A percentile compares a stretch with the other conserved stretches of the same genome.
Conservation (phyloP, 139 green algal species). For the Raphidocelis subcapitata region DNA sequence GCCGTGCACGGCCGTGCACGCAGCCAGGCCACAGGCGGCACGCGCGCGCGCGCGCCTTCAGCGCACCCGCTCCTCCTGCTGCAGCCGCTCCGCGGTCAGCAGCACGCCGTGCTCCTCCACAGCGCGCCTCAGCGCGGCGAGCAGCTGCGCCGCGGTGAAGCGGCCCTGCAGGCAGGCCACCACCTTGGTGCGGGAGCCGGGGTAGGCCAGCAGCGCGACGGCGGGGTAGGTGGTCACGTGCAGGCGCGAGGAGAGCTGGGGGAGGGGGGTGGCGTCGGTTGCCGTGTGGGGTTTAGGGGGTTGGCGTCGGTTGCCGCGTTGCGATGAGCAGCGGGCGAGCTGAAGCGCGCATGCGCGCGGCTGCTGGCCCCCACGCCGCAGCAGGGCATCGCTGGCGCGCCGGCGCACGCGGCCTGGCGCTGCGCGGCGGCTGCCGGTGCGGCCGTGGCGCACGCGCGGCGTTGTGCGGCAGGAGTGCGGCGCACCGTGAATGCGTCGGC, state of each 20-base stretch:
- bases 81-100: constrained; percentile 57
- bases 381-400: too few relatives aligned
- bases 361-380: too few relatives aligned
- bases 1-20: too few relatives aligned
- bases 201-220: constrained; percentile 62
- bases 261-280: neutral
- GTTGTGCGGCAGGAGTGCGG: too few relatives aligned
- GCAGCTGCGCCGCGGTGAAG: constrained; percentile 29
- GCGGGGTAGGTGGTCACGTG: constrained; percentile 63
- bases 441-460: too few relatives aligned
- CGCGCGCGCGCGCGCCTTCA: neutral
- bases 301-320: too few relatives aligned
- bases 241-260: constrained; percentile 42
- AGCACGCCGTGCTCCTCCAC: constrained; percentile 52
- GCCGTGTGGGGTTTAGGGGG: too few relatives aligned
- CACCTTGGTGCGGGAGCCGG: constrained; percentile 49
- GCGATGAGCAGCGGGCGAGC: too few relatives aligned
- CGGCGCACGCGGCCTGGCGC: too few relatives aligned
- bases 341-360: too few relatives aligned
- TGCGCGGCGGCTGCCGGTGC: too few relatives aligned
- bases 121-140: constrained; percentile 35
- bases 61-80: constrained; percentile 61
- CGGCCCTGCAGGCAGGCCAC: constrained; percentile 46
- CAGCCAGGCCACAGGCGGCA: too few relatives aligned
- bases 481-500: constrained; percentile 65